Base-by-base conservation (phyloP, 2,329 filamentous ascomycete genomes). In the Fusarium newnesense region DNA sequence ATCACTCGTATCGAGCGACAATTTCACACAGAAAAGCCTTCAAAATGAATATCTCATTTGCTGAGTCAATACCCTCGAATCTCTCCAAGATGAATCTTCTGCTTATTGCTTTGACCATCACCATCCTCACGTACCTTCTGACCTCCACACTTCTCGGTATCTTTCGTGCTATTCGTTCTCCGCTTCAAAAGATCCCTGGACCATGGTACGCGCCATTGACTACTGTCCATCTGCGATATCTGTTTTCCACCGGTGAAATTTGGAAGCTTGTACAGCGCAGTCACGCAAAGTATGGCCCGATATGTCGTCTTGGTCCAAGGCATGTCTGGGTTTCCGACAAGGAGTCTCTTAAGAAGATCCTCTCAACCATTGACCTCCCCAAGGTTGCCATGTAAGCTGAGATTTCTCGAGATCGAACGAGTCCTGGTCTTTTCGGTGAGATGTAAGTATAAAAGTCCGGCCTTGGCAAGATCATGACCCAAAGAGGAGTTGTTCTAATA, bases 301-400 rank as follows among this genome's bases (percentile, higher is more conserved):
- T 57, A 12, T 32, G 21, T 18, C 53, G 39, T 21, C 53, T 57
- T 15, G 53, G 53, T 10, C 53, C 53, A 57, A 57, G 53, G 5
- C 53, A 57, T 21, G 6, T 57, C 28, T 57, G 53, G 53, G 39
- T 57, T 26, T 44, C 53, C 30, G 39, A 57, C 8, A 57, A 57
- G 26, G 30, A 57, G 18, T 44, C 39, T 11, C 12, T 57, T 8
- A 57, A 46, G 16, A 39, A 57, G 16, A 57, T 57, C 9, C 18
- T 57, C 13, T 57, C 39, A n/a, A 57, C 53, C 9, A 46, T 57
- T 21, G 39, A 57, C 9, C 21, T 57, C 2, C 53, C 53, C 2
- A 57, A 57, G 19, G 53, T 57, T 24, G 53, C 39, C 9, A 57
- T 57, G 53, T 57, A 57, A 18, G 53, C 53, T 3, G 53, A 57